These are phyloP conservation scores for Nannizziopsis barbatae DNA, from an alignment of 2,329 filamentous ascomycete genomes.

Conservation along the genomic window DNA sequence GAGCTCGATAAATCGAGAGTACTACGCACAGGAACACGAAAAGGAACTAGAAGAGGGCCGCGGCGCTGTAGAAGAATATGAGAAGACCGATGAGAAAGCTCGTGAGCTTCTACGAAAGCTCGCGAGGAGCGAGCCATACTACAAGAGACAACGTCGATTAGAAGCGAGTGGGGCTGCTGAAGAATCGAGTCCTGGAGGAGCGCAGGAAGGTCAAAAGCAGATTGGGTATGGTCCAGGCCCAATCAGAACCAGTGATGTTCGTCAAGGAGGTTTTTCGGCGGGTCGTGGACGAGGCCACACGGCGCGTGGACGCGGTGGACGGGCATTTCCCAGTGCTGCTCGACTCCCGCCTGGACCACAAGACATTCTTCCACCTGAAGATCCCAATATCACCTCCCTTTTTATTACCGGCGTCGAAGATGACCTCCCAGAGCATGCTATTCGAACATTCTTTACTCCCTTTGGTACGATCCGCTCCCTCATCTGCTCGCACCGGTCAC, in stretches of 20 bases:
- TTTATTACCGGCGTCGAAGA: conserved; percentile 95
- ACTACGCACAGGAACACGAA: conserved; percentile 96
- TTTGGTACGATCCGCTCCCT: conserved; percentile 86
- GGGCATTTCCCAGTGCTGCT: conserved; percentile 57
- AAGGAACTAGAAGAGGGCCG: conserved; percentile 86
- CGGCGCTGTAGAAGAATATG: conserved; percentile 76
- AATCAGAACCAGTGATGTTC: conserved; percentile 59
- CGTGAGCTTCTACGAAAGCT: conserved; percentile 73
- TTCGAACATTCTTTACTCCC: conserved; percentile 79
- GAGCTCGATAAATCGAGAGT: conserved; percentile 89
- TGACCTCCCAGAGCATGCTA: conserved; percentile 81
- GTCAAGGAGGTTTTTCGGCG: conserved; percentile 38
- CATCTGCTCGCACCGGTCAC: conserved; percentile 91
- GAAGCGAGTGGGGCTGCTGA: conserved; percentile 43
- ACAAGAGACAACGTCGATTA: conserved; percentile 71
- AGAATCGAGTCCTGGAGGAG: conserved; percentile 18
- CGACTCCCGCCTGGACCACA: conserved; percentile 68
- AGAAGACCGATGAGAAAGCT: conserved; percentile 95
- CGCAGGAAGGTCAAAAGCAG: conserved; percentile 36
- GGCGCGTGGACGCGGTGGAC: conserved; percentile 40
- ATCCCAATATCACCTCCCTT: conserved; percentile 78
- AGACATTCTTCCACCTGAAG: conserved; percentile 74
- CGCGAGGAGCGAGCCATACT: conserved; percentile 89
- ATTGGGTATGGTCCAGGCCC: conserved; percentile 45
- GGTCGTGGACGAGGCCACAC: conserved; percentile 37